Base-by-base conservation (phyloP, 2,329 filamentous ascomycete species). In the Paracorniculantispora psalliotae region DNA sequence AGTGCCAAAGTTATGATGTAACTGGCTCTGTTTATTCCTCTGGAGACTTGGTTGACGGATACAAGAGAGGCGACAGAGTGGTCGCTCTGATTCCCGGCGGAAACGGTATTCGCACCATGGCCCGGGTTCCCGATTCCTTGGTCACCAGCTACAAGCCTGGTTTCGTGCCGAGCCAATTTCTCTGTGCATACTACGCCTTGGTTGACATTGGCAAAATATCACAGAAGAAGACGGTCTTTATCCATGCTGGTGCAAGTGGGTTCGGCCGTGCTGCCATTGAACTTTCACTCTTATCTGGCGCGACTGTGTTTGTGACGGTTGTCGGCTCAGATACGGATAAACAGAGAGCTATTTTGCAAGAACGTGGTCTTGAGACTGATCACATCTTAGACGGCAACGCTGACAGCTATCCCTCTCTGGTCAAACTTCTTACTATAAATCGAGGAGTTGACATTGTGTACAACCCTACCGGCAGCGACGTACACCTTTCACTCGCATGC, bases 121-220 rank as follows among this genome's bases (percentile, higher is more conserved):
- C 72, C 28, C 67, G 68, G 9, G 66, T 75, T 30, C 67, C 77
- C 43, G 60, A 64, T 2, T 64, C 67, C 0, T 73, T 81, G 15
- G 73, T 77, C 5, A 66, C 70, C n/a, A 63, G 63, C 23, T 64
- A 66, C 56, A 48, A 54, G 1, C 59, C 65, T 2, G 64, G 63
- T 2, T 64, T 75, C 6, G 64, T 74, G 9, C 75, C 76, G 0
- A 72, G 77, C 1, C 67, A 73, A 0, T 73, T 74, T 53, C 62
- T 73, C 23, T 73, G 76, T 4, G 79, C 78, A 1, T 72, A 74
- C 57, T 75, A 81, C 59, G 73, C 72, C 2, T 66, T 84, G 7
- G 26, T 66, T 2, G 64, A 68, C 25, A 37, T 70, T n/a, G 73
- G 71, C 28, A 67, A 71, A 39, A 54, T 67, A 19, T 51, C 56